Percentiles rank a stretch among this genome's conserved stretches.
Evolutionary conservation across 2,329 filamentous ascomycete genomes (phyloP).

Genomic region (Fusarium illudens): DNA sequence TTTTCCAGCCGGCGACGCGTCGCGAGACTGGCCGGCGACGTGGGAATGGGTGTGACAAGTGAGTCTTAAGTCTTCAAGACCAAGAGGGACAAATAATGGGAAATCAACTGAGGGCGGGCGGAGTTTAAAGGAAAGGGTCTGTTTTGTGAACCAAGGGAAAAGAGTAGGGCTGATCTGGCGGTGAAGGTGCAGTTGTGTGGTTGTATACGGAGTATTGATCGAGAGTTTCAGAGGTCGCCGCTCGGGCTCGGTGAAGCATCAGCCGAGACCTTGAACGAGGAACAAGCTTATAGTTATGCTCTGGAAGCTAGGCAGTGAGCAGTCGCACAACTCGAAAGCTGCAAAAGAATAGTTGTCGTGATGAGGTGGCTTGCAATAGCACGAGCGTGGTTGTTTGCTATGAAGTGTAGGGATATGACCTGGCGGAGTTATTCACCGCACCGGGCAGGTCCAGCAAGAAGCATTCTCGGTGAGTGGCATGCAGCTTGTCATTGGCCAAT

Average conservation of each 20-base stretch:
- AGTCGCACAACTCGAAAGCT: slow-evolving; percentile 4
- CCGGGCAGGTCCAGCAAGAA: slow-evolving; percentile 13
- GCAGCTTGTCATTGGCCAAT: slow-evolving; percentile 35
- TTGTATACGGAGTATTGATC: slow-evolving; percentile 13
- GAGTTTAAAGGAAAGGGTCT: slow-evolving; percentile 15
- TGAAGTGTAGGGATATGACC: neutral
- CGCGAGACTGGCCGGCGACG: slow-evolving; percentile 12
- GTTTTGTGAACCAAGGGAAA: slow-evolving; percentile 7
- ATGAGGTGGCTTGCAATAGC: neutral
- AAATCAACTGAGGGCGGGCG: neutral
- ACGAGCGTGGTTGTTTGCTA: neutral
- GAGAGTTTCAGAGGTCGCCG: neutral
- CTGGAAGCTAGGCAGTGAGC: neutral
- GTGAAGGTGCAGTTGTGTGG: slow-evolving; percentile 1
- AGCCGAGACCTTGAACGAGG: neutral
- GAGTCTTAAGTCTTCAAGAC: slow-evolving; percentile 21
- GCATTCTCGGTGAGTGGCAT: slow-evolving; percentile 32
- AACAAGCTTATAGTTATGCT: neutral
- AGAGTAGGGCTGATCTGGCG: slow-evolving; percentile 4
- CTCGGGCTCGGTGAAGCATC: slow-evolving; percentile 4
- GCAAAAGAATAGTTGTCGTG: slow-evolving; percentile 7
- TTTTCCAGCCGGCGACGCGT: slow-evolving; percentile 9
- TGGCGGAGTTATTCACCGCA: slow-evolving; percentile 15
- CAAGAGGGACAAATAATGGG: slow-evolving; percentile 4
- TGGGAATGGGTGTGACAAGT: slow-evolving; percentile 2